Conservation (phyloP, 495 filamentous ascomycete genomes). For the Aspergillus ostianus region DNA sequence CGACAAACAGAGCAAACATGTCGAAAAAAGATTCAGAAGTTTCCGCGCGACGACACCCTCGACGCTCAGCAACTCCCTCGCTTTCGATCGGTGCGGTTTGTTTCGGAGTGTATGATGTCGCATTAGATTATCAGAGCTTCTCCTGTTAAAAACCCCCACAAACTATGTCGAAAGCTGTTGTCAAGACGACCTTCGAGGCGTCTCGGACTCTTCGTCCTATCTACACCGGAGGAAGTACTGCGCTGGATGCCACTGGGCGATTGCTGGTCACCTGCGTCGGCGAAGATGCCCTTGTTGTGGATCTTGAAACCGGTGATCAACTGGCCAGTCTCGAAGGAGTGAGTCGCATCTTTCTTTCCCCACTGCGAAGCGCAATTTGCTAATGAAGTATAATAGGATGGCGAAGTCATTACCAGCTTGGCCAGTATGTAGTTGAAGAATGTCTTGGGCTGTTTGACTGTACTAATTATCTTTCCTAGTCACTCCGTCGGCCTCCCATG, state of each 20-base stretch:
- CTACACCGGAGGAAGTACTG: slow-evolving; percentile 86
- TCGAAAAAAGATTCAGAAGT: slow-evolving; percentile 40
- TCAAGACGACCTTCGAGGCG: slow-evolving; percentile 85
- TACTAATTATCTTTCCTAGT: slow-evolving; percentile 48
- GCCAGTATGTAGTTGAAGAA: slow-evolving; percentile 54
- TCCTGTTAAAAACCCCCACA: slow-evolving; percentile 12
- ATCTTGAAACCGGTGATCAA: slow-evolving; percentile 78
- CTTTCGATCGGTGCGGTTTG: not conserved
- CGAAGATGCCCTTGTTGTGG: slow-evolving; percentile 85
- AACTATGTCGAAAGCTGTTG: slow-evolving; percentile 48
- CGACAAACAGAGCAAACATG: slow-evolving; percentile 40
- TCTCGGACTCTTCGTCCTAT: slow-evolving; percentile 82
- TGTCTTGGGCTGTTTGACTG: slow-evolving; percentile 10
- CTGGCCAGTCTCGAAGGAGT: slow-evolving; percentile 88
- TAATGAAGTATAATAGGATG: slow-evolving; percentile 62
- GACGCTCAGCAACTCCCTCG: slow-evolving; percentile 5
- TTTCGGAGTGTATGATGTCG: slow-evolving; percentile 21
- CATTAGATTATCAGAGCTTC: slow-evolving; percentile 14
- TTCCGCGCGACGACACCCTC: slow-evolving; percentile 17
- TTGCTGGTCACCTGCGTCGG: slow-evolving; percentile 82
- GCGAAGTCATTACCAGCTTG: slow-evolving; percentile 84
- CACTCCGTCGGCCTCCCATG: slow-evolving; percentile 81
- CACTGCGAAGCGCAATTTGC: not conserved
- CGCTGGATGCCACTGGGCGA: slow-evolving; percentile 76
- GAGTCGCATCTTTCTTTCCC: slow-evolving; percentile 26